Base-by-base conservation (phyloP, 2,329 filamentous ascomycete genomes). In the Aspergillus bombycis region DNA sequence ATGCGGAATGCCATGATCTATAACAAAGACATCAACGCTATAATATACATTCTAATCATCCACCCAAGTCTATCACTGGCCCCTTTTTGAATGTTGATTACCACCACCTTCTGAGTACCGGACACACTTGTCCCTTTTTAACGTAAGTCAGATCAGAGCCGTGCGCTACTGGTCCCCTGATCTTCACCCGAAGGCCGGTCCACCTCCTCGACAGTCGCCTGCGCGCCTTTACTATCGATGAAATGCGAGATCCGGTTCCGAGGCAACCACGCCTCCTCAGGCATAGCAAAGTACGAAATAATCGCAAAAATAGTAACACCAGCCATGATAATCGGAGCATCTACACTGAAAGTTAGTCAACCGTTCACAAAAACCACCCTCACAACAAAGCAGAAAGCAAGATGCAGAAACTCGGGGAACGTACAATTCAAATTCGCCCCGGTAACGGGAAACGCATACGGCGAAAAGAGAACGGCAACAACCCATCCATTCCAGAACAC, bases 401-500 rank as follows among this genome's bases (percentile, higher is more conserved):
- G 57, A 19, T 38, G 38, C 53, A 36, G 14, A 26, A n/a, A 21
- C 2, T 8, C 12, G 19, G 21, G 52, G 19, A 11, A 68, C 75
- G 65, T 69, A 75, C 82, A 84, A 63, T 84, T 84, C 16, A 84
- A 64, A 7, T 75, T 82, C 21, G 77, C 69, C 1, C 76, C 80
- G 0, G 72, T 73, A 1, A 83, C 82, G 0, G 82, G 82, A 43
- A 81, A 84, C 11, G 67, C 65, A 41, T 82, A 83, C 0, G 82
- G 82, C 0, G 80, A 82, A 61, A 81, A 83, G 8, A 84, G 66
- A 3, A 84, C 75, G 0, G 81, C 82, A 2, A 83, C 82, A 3
- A 84, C 81, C 80, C 81, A 84, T 0, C 75, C 81, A 57, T 84
- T 84, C 82, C 82, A 84, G 50, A 83, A 73, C 1, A 83, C 78